These are phyloP conservation scores for Tricholoma bakamatsutake DNA, from an alignment of 768 basidiomycete species.

Conservation along the genomic window DNA sequence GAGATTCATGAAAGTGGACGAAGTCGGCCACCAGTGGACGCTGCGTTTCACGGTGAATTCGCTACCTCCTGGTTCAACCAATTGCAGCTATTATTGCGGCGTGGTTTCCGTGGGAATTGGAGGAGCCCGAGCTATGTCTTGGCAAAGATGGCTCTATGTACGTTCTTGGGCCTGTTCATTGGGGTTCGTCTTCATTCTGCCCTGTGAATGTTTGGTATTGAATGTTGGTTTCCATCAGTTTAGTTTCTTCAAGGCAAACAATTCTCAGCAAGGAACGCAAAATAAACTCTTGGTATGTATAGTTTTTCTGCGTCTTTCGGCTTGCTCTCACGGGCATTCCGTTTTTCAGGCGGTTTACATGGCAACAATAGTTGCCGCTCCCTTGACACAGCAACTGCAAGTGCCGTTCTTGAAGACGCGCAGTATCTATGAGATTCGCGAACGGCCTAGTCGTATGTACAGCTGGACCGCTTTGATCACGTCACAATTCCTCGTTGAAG, in stretches of 20 bases:
- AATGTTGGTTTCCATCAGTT: slow-evolving; percentile 22
- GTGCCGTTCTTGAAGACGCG: slow-evolving; percentile 57
- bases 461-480: slow-evolving; percentile 56
- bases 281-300: slow-evolving; percentile 60
- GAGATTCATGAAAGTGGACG: no score
- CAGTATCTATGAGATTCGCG: slow-evolving; percentile 61
- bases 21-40: no score
- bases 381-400: slow-evolving; percentile 54
- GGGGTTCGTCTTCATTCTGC: slow-evolving; percentile 16
- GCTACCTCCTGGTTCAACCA: slow-evolving; percentile 52
- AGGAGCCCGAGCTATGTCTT: slow-evolving; percentile 53
- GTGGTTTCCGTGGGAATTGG: slow-evolving; percentile 44
- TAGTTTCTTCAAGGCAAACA: slow-evolving; percentile 55
- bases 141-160: slow-evolving; percentile 52
- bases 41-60: slow-evolving; percentile 24
- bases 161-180: slow-evolving; percentile 49
- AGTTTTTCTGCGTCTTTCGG: slow-evolving; percentile 4
- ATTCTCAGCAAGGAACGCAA: slow-evolving; percentile 51
- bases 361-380: slow-evolving; percentile 45
- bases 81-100: slow-evolving; percentile 33
- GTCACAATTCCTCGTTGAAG: slow-evolving; percentile 48
- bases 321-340: background rate
- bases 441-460: slow-evolving; percentile 60
- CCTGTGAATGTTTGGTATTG: no score
- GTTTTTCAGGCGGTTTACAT: slow-evolving; percentile 46